Base-by-base conservation (phyloP, 169 alveolate genomes). In the Plasmodium billcollinsi region DNA sequence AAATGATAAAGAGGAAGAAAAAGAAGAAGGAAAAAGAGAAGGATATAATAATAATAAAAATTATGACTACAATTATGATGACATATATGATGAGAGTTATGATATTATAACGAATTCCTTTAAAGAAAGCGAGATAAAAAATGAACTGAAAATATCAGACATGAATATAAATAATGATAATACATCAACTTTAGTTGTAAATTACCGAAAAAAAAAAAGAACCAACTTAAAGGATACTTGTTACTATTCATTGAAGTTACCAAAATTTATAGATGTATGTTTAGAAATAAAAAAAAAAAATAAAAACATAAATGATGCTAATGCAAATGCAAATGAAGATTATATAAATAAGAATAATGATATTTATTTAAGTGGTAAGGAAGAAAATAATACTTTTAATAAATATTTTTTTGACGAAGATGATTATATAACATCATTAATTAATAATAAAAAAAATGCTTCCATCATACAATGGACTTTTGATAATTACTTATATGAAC, bases 181-280 rank as follows among this genome's bases (percentile, higher is more conserved):
- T 14, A 59, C 63, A 49, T 29, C 89, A 47, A 43, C 73, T 24
- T 63, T 66, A 45, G 3, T 7, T 9, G 58, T 76, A 76, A n/a
- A 76, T 24, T 18, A 26, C 14, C 63, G 39, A 9, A 76, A 29
- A 20, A 76, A 29, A 24, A 76, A 24, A 76, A 63, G 58, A 4
- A 49, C 45, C 24, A 62, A 65, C 18, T 12, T 58, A 20, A 20
- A 76, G 6, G 76, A 66, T 12, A 54, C 29, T 3, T 33, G 9
- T 5, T 65, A 65, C 11, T 66, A 76, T 21, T 76, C 89, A 20
- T 29, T 76, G 21, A 62, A 65, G 21, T 29, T 76, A 9, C 89
- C 89, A 11, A 76, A 76, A 69, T 76, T 62, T 65, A 63, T 76
- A 47, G 73, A 69, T 26, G 89, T 76, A 56, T 63, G 69, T 18